Evolutionary conservation across 2,329 filamentous ascomycete species (phyloP), one percentile per base, ranked within the genome.

Genomic region (Plenodomus lindquistii): DNA sequence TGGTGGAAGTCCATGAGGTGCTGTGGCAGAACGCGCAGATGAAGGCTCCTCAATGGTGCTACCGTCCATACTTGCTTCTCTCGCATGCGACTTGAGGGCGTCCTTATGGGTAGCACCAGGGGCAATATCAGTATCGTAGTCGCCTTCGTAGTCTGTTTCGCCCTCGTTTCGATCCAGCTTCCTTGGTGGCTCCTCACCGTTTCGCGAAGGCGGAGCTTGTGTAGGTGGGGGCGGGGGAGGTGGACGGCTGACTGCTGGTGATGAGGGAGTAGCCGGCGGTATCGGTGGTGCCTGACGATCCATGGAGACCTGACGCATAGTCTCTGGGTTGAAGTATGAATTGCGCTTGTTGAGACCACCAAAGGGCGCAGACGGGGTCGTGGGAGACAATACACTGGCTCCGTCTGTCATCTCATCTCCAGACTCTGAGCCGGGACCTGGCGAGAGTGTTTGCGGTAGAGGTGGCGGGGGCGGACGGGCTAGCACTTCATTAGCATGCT

Each of bases 101-200:
- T 96, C 93, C 73, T 96, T 97, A 72, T 96, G 91, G 46, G 89
- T 90, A n/a, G 85, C 91, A 9, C 90, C 87, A n/a, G 92, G 90
- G 1, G 88, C 92, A 67, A 97, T 97, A 69, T 97, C 94, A 6
- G 94, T 97, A 62, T 97, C 94, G 69, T 97, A 97, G 67, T 97
- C 94, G 6, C 93, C 94, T 68, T 99, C 94, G 66, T 97, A 97
- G 66, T 97, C 93, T 0, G 91, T 95, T 27, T 91, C 82, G 64
- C 95, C 91, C 50, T 88, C 90, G 50, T 88, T 87, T 20, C 85
- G 86, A 13, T 87, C 86, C 35, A 81, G 75, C 18, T 58, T 65
- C 41, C 55, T 63, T 15, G 63, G 50, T 2, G 63, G 58, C 18
- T 54, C 60, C 16, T 73, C 70, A 21, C 56, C 59, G 24, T 70